Base-by-base conservation (phyloP, 768 basidiomycete genomes). In the Psilocybe sp. region DNA sequence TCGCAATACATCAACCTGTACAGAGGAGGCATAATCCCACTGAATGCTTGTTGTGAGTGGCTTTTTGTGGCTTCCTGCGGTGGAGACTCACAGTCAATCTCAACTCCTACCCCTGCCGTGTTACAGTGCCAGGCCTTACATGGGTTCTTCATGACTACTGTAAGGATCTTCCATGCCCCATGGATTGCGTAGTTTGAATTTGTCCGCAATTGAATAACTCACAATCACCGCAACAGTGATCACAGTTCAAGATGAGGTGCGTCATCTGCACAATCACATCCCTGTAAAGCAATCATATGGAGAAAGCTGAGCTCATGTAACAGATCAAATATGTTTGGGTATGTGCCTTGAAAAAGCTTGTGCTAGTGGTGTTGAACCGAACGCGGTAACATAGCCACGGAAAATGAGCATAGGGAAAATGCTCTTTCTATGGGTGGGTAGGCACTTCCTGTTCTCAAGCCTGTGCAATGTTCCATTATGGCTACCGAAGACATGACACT, bases 311-410 rank as follows among this genome's bases (percentile, higher is more conserved):
- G 35, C 40, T 15, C 13, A 13, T 18, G 9, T 7, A 28, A 28
- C 42, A 73, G 71, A 59, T 72, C 50, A 58, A 61, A 40, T 69
- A 64, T 51, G 66, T 75, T 20, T 74, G 74, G 73, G 74, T 73
- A 48, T 8, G 64, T 47, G 8, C 9, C 23, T 28, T 28, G 23
- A 7, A 28, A 28, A 5, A 19, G 34, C 42, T 40, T 19, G 23
- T 15, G 35, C 5, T 19, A 31, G 7, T 45, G 16, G 2, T 12
- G n/a, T 40, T 15, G 28, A 7, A 18, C 37, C 35, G 13, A 15
- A 40, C 41, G 8, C 23, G 18, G n/a, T 40, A 6, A 1, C 15
- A 23, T 46, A 75, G 75, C 54, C 67, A 2, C 68, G 70, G 37
- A 64, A 61, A 47, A 52, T 59, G 28, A 62, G 59, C 35, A 57